Conservation (phyloP, 2,329 filamentous ascomycete species). For the Sodiomyces alkalinus region DNA sequence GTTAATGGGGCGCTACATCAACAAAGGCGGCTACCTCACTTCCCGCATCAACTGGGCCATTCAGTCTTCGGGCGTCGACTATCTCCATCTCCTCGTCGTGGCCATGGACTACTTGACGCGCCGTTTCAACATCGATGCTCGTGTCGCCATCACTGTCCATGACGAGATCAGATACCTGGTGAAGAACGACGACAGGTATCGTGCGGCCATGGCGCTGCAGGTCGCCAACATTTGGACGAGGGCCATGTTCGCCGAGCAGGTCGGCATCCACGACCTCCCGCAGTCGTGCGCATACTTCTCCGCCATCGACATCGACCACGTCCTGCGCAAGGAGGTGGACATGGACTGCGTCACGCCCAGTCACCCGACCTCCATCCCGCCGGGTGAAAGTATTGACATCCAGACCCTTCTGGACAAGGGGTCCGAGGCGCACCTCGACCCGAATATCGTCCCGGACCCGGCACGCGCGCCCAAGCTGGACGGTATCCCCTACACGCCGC, state of each 20-base stretch:
- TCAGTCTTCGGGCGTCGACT: constrained; percentile 92
- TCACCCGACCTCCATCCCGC: constrained; percentile 61
- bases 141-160: constrained; percentile 86
- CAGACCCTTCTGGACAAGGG: constrained; percentile 60
- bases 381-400: constrained; percentile 81
- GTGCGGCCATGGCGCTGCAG: constrained; percentile 82
- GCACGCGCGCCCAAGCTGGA: constrained; percentile 40
- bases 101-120: constrained; percentile 87
- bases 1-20: constrained; percentile 74
- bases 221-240: constrained; percentile 92
- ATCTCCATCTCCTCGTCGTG: constrained; percentile 84
- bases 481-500: constrained; percentile 50
- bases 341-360: constrained; percentile 95
- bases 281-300: constrained; percentile 93
- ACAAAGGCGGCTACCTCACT: constrained; percentile 83
- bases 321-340: constrained; percentile 94
- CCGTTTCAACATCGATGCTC: constrained; percentile 70
- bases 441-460: constrained; percentile 39
- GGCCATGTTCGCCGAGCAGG: constrained; percentile 93
- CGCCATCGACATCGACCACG: constrained; percentile 85
- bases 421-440: constrained; percentile 51
- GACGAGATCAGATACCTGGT: constrained; percentile 96
- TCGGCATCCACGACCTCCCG: constrained; percentile 88
- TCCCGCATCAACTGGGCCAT: constrained; percentile 99
- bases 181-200: constrained; percentile 70